These are phyloP conservation scores for Globomyces pollinis-pini DNA, from an alignment of 192 early-diverging fungal species.

Conservation along the genomic window DNA sequence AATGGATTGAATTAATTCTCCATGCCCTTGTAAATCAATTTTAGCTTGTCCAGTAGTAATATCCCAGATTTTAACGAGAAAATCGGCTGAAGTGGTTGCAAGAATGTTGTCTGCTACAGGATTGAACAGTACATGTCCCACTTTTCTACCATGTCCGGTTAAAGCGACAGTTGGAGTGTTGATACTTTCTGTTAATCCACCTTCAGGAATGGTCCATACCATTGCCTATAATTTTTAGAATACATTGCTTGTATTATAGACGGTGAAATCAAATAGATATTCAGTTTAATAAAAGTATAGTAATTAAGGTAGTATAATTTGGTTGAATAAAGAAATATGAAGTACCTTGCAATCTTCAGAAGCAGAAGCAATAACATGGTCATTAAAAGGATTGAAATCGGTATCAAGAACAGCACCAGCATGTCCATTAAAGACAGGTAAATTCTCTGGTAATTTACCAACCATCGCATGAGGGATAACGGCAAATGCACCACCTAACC, in stretches of 20 bases:
- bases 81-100: conserved; percentile 79
- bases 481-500: conserved; percentile 91
- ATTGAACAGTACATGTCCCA: conserved; percentile 98
- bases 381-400: conserved; percentile 96
- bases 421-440: conserved; percentile 89
- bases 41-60: conserved; percentile 71
- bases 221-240: conserved; percentile 60
- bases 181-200: conserved; percentile 61
- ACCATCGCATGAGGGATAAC: conserved; percentile 74
- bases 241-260: too few relatives aligned
- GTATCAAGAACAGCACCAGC: conserved; percentile 93
- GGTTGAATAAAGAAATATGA: too few relatives aligned
- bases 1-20: conserved; percentile 86
- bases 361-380: conserved; percentile 80
- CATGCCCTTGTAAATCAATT: conserved; percentile 74
- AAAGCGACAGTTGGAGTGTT: conserved; percentile 73
- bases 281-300: too few relatives aligned
- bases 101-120: conserved; percentile 92
- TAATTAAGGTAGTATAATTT: not conserved
- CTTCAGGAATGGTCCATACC: conserved; percentile 91
- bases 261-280: too few relatives aligned
- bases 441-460: conserved; percentile 83
- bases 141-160: conserved; percentile 74
- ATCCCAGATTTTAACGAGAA: conserved; percentile 81
- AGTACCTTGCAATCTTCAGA: conserved; percentile 43